Evolutionary conservation across 148 eudicot species (phyloP).

Genomic region (Arbutus unedo): DNA sequence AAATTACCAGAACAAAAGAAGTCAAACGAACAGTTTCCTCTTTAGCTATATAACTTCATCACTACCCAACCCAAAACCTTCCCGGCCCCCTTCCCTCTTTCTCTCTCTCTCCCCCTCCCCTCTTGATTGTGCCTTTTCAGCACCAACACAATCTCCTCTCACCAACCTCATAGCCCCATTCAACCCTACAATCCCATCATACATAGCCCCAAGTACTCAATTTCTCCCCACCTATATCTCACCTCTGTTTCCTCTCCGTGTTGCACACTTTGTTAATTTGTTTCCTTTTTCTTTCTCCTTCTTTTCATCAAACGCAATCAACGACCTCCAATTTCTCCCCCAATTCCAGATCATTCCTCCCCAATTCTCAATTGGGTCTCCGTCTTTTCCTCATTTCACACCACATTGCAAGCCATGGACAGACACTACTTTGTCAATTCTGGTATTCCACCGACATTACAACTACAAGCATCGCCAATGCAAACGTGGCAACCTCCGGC

Average conservation of each 20-base stretch:
- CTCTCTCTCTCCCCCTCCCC: slow-evolving; percentile 4
- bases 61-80: slow-evolving; percentile 29
- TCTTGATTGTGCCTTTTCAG: slow-evolving; percentile 13
- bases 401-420: slow-evolving; percentile 38
- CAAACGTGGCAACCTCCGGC: slow-evolving; percentile 34
- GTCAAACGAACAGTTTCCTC: neutral
- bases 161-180: slow-evolving; percentile 15
- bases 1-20: neutral
- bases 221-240: neutral
- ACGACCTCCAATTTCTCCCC: neutral
- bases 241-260: slow-evolving; percentile 17
- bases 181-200: slow-evolving; percentile 16
- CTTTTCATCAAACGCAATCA: neutral
- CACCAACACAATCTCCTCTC: slow-evolving; percentile 21
- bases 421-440: slow-evolving; percentile 45
- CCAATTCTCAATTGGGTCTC: slow-evolving; percentile 7
- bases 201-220: neutral
- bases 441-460: slow-evolving; percentile 29
- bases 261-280: slow-evolving; percentile 12
- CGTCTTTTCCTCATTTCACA: neutral
- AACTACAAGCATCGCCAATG: slow-evolving; percentile 26
- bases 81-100: neutral
- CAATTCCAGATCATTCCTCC: neutral
- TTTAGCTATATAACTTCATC: slow-evolving; percentile 37
- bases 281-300: neutral